Percentiles rank a stretch among this genome's conserved stretches.
Evolutionary conservation across 2,329 filamentous ascomycete genomes (phyloP).

Genomic region (Fusarium verticillioides): DNA sequence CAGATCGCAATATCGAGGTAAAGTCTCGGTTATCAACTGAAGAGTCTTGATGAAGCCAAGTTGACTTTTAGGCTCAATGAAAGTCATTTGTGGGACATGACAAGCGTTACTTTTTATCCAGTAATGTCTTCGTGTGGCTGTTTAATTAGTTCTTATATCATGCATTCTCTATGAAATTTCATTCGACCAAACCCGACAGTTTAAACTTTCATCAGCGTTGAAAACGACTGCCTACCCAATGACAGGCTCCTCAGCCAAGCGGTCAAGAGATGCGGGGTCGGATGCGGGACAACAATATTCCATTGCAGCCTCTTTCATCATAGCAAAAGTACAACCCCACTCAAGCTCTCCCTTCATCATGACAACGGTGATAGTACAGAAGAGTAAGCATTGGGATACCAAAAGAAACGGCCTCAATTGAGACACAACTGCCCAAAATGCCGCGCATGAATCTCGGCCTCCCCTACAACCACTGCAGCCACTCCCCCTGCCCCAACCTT

Average conservation of each 20-base stretch:
- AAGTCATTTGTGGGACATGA: accelerated
- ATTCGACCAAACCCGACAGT: neutral
- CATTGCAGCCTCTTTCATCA: neutral
- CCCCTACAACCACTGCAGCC: slow-evolving; percentile 4
- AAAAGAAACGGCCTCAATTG: accelerated
- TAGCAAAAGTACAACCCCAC: neutral
- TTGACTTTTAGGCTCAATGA: accelerated
- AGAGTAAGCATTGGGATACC: neutral
- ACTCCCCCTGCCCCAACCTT: neutral
- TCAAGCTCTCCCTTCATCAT: neutral
- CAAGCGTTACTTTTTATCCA: no score
- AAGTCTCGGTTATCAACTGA: no score
- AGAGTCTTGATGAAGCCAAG: no score
- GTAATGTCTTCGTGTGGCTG: no score
- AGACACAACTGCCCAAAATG: neutral
- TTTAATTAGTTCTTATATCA: accelerated
- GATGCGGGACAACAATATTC: neutral
- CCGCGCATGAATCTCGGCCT: slow-evolving; percentile 17
- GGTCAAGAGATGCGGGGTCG: neutral
- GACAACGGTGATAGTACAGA: accelerated
- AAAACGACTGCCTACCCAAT: no score
- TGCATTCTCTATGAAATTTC: neutral
- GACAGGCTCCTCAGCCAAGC: neutral
- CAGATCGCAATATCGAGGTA: no score
- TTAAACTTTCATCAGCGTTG: no score